These are phyloP conservation scores for Naegleria fowleri DNA, from an alignment of 208 protist genomes.

Conservation along the genomic window DNA sequence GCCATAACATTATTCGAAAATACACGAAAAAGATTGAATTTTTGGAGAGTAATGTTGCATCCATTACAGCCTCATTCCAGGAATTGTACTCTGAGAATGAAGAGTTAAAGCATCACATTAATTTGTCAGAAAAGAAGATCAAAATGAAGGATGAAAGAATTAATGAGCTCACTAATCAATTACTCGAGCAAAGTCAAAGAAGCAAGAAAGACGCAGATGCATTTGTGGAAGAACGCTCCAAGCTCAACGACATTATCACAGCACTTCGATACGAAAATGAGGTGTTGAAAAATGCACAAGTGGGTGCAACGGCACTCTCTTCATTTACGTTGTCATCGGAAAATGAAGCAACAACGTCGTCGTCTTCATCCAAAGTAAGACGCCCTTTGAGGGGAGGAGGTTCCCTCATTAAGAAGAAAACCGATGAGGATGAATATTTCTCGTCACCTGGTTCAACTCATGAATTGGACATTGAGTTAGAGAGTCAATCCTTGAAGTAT, in stretches of 20 bases:
- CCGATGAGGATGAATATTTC: not conserved
- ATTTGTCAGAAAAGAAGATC: not conserved
- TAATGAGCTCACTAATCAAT: not conserved
- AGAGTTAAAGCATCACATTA: not conserved
- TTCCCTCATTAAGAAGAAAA: not conserved
- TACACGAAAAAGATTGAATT: not conserved
- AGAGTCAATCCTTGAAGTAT: not conserved
- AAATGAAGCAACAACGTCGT: not conserved
- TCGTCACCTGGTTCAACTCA: not conserved
- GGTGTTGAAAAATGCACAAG: not conserved
- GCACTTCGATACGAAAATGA: not conserved
- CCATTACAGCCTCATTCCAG: not conserved
- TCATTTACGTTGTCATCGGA: not conserved
- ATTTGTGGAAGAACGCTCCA: not conserved
- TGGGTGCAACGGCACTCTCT: not conserved
- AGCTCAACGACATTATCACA: not conserved
- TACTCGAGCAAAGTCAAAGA: not conserved
- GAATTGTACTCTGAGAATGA: not conserved
- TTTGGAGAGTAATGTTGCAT: not conserved
- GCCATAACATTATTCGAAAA: not conserved
- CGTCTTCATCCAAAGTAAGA: not conserved
- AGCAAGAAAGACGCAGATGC: not conserved
- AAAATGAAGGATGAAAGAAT: slow-evolving; percentile 17
- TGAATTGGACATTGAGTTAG: not conserved
- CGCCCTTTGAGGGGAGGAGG: not conserved